These are phyloP conservation scores for Fraxinus americana DNA, from an alignment of 257 asterid genomes.

Conservation along the genomic window DNA sequence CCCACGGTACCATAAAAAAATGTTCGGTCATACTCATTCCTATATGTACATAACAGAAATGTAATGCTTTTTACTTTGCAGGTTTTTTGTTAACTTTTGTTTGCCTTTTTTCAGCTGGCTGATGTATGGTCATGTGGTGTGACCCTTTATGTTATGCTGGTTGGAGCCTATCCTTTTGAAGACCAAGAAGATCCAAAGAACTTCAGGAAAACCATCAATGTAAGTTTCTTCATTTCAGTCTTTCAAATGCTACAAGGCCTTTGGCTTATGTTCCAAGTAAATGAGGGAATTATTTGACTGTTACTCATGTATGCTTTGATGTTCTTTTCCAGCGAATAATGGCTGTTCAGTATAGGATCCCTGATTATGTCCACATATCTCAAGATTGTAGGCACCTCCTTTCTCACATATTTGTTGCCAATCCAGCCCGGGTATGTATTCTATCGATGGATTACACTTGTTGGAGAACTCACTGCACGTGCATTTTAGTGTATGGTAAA, in stretches of 20 bases:
- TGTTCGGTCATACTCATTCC: not conserved
- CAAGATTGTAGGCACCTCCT: not conserved
- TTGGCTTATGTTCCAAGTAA: too few relatives aligned
- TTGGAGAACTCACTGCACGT: not conserved
- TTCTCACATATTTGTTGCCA: not conserved
- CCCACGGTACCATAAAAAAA: not conserved
- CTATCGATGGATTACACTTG: not conserved
- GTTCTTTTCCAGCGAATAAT: not conserved
- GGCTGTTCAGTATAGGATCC: not conserved
- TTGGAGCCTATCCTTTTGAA: not conserved
- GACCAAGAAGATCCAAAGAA: not conserved
- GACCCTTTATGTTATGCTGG: slow-evolving; percentile 35
- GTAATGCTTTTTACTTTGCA: slow-evolving; percentile 10
- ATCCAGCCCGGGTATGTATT: not conserved
- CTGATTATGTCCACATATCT: not conserved
- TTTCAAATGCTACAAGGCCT: slow-evolving; percentile 4
- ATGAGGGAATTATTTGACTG: not conserved
- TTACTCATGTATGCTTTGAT: not conserved
- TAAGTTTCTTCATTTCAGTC: slow-evolving; percentile 33
- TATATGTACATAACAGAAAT: not conserved
- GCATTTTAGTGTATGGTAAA: not conserved
- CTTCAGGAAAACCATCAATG: slow-evolving; percentile 61
- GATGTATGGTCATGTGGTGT: not conserved
- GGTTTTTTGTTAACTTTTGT: not conserved
- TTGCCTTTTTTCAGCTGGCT: not conserved